Evolutionary conservation across 352 stramenopile genomes (phyloP), one percentile per base, ranked within the genome.

Genomic region (Globisporangium alternatum): DNA sequence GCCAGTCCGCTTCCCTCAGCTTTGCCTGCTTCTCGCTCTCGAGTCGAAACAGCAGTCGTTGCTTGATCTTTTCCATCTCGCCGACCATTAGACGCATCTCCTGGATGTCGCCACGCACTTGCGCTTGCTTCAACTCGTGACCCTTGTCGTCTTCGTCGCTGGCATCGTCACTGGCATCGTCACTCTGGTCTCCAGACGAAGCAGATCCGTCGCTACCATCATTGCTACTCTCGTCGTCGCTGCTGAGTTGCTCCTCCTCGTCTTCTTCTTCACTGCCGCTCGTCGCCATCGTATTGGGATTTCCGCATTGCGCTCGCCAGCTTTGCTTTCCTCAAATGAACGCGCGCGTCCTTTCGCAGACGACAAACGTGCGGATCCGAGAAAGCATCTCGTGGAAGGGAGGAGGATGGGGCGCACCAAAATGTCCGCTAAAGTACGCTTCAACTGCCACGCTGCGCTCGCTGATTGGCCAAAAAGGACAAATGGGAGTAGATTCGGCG

Each of bases 11-110:
- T 21, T 71, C 57, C 8, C 33, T 63, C 9, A 66, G 35, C 12
- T 48, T 70, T 25, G 56, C 60, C 44, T 80, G 61, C 10, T 53
- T 63, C 48, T 76, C 72, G 5, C 59, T 35, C 43, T 57, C 43
- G 7, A 89, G 68, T 9, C 77, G 74, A 33, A 88, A 81, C 59
- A 86, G 66, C 37, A 89, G 56, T 4, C 77, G 76, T 61, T 60
- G 53, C 54, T 80, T 90, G 45, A 89, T 77, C n/a, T 70, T 67
- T 48, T 85, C 75, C 78, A 91, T 91, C 33, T 89, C 76, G 3
- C 59, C 71, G 44, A 81, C 70, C 78, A 90, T 83, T 45, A 62
- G 62, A 13, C 57, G 72, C 64, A 90, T 78, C 55, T 74, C 75
- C 12, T 72, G 65, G 0, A 90, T 66, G 25, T 87, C 76, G 2